Evolutionary conservation across 371 early-diverging fungal genomes (phyloP).

Genomic region (Apophysomyces trapeziformis): DNA sequence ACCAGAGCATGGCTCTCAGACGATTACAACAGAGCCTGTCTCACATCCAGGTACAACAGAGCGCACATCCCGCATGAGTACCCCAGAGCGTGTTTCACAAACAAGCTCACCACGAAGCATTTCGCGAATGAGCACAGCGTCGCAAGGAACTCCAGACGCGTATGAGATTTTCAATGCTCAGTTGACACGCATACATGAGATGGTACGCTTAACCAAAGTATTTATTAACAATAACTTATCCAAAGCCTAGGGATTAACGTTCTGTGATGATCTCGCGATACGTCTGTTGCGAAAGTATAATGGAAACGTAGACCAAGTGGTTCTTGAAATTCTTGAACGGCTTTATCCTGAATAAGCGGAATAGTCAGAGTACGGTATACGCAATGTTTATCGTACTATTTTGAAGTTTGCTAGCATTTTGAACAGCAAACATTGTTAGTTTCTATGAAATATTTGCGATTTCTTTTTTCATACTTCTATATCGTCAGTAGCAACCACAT

Average conservation of each 20-base stretch:
- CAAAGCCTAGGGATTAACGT: conserved; percentile 32
- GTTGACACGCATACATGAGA: conserved; percentile 40
- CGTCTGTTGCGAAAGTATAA: conserved; percentile 25
- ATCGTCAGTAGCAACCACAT: too few relatives aligned
- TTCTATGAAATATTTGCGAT: too few relatives aligned
- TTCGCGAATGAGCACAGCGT: too few relatives aligned
- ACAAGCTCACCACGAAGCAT: neutral
- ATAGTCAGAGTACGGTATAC: too few relatives aligned
- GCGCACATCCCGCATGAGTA: neutral
- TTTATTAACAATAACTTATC: neutral
- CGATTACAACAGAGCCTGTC: too few relatives aligned
- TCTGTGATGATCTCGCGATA: conserved; percentile 37
- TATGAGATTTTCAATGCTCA: conserved; percentile 21
- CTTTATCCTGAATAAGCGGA: conserved; percentile 23
- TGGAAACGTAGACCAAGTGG: conserved; percentile 35
- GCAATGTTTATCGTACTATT: too few relatives aligned
- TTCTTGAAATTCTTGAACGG: conserved; percentile 33
- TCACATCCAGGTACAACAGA: neutral
- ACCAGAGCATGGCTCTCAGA: too few relatives aligned
- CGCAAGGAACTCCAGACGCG: too few relatives aligned
- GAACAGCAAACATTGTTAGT: too few relatives aligned
- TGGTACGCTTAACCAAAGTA: conserved; percentile 24
- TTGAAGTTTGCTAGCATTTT: too few relatives aligned
- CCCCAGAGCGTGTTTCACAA: neutral
- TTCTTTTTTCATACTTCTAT: too few relatives aligned